Evolutionary conservation across 2,329 filamentous ascomycete species (phyloP).

Genomic region (Colletotrichum shisoi): DNA sequence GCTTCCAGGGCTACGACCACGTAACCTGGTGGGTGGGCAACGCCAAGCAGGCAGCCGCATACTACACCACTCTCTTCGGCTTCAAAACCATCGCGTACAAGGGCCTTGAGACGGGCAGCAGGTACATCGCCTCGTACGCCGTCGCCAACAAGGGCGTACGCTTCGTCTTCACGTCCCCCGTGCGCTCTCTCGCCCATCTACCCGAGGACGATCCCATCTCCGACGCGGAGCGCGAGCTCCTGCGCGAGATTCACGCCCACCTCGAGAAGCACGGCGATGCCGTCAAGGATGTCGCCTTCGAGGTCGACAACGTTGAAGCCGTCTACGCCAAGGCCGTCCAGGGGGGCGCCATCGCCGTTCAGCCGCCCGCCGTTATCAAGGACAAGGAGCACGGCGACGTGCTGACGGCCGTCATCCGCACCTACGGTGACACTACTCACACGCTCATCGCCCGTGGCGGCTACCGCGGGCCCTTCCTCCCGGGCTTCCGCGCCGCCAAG

Average conservation of each 20-base stretch:
- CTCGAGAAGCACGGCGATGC: slow-evolving; percentile 89
- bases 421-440: slow-evolving; percentile 95
- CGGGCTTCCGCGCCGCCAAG: slow-evolving; percentile 73
- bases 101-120: slow-evolving; percentile 86
- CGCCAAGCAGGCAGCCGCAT: slow-evolving; percentile 91
- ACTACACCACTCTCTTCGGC: slow-evolving; percentile 87
- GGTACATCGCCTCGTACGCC: slow-evolving; percentile 83
- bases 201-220: slow-evolving; percentile 68
- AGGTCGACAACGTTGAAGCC: slow-evolving; percentile 85
- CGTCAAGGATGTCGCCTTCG: slow-evolving; percentile 94
- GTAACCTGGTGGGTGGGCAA: slow-evolving; percentile 97
- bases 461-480: slow-evolving; percentile 82
- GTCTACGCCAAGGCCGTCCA: slow-evolving; percentile 79
- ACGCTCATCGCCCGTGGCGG: slow-evolving; percentile 77
- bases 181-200: slow-evolving; percentile 68
- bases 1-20: slow-evolving; percentile 88
- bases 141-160: slow-evolving; percentile 77
- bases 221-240: slow-evolving; percentile 67
- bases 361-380: slow-evolving; percentile 61
- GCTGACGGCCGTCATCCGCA: slow-evolving; percentile 80
- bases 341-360: slow-evolving; percentile 68
- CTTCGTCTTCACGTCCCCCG: slow-evolving; percentile 84
- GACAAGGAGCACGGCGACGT: slow-evolving; percentile 73
- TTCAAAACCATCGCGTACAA: slow-evolving; percentile 84
- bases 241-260: slow-evolving; percentile 81